Conservation (phyloP, 192 early-diverging fungal genomes). For the Umbelopsis sp. region DNA sequence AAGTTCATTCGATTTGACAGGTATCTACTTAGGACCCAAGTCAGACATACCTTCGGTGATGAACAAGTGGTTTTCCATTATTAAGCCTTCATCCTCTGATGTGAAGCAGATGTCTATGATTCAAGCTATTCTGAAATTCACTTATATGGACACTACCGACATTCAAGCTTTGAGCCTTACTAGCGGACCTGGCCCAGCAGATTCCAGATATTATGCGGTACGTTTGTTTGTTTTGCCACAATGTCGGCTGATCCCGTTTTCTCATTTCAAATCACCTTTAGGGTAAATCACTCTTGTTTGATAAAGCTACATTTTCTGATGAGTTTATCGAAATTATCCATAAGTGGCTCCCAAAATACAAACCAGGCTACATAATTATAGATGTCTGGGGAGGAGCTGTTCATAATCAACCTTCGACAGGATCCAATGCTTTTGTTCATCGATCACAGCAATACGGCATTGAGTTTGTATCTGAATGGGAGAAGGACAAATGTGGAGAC, state of each 20-base stretch:
- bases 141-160: neutral
- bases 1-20: slow-evolving; percentile 25
- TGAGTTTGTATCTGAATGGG: slow-evolving; percentile 44
- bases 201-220: slow-evolving; percentile 13
- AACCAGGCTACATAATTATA: slow-evolving; percentile 41
- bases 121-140: slow-evolving; percentile 8
- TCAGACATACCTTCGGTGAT: slow-evolving; percentile 1
- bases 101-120: slow-evolving; percentile 17
- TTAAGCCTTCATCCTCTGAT: neutral
- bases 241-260: neutral
- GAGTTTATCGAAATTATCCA: slow-evolving; percentile 30
- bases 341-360: slow-evolving; percentile 27
- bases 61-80: slow-evolving; percentile 8
- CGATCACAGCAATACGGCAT: slow-evolving; percentile 36
- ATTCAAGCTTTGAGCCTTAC: neutral
- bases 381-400: slow-evolving; percentile 44
- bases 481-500: slow-evolving; percentile 24
- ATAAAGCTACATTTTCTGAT: neutral
- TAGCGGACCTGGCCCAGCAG: neutral
- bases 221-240: neutral
- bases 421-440: slow-evolving; percentile 41
- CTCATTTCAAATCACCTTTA: neutral
- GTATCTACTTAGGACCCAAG: slow-evolving; percentile 38
- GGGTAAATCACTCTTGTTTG: slow-evolving; percentile 14
- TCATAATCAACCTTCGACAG: slow-evolving; percentile 2